Evolutionary conservation across 345 rosid genomes (phyloP), one percentile per base, ranked within the genome.

Genomic region (Laguncularia racemosa): DNA sequence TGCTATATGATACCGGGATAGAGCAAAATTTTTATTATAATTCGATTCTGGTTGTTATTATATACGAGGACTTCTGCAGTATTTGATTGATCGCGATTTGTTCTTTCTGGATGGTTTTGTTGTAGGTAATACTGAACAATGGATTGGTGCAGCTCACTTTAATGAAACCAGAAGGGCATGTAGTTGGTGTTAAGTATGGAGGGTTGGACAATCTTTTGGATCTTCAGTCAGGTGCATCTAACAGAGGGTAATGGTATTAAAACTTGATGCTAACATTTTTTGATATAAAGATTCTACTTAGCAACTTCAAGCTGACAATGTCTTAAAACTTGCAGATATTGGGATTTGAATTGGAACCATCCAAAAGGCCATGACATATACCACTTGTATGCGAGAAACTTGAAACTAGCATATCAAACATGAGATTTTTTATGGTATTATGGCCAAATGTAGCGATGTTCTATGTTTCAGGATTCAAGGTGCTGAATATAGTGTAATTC

Each of bases 341-440:
- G 80, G 80, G 77, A 76, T 19, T 47, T 69, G 44, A 72, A 69
- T 26, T 66, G 80, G 77, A 72, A 43, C 50, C 57, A 66, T 52
- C 77, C 72, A 8, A 65, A 67, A 2, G 67, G 67, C 16, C 44
- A 40, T 26, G 69, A 66, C 50, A 60, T 15, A 62, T 68, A 68
- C 54, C 67, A 69, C 52, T 23, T 60, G 72, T 76, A 56, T 53
- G 65, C 11, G 40, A 33, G 40, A 33, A 17, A 38, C 38, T 21
- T 1, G 21, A 55, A 40, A 18, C 20, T 38, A 1, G 21, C 21
- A 20, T 19, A 44, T 53, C 12, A n/a, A 7, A 47, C 3, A 46
- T 7, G 11, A 33, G 40, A 33, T 6, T 33, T 33, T 33, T 10
- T 7, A 33, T 33, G 10, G 11, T 33, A 9, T 33, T 33, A 33